phyloP scores from a whole-genome alignment of 106 monocot species.

The Phalaenopsis aphrodite region DNA sequence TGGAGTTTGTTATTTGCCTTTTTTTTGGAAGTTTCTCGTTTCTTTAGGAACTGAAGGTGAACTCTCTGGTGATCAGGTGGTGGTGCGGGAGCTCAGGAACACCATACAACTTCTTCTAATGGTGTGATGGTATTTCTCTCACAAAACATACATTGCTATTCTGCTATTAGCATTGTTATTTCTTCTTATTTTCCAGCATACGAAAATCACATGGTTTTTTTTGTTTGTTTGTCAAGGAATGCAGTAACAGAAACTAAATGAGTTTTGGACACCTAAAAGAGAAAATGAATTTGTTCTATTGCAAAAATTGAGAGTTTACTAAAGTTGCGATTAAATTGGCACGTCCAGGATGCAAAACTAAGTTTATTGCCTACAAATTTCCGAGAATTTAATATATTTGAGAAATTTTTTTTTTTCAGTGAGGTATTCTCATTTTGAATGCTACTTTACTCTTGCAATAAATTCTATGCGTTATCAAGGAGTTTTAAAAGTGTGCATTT shows the following conservation, averaged over 20 bases:
- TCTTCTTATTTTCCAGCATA: background rate
- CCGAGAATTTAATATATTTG: background rate
- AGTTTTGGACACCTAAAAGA: background rate
- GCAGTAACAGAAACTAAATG: background rate
- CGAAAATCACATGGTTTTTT: background rate
- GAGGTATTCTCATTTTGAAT: background rate
- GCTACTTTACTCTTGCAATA: background rate
- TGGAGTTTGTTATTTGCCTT: background rate
- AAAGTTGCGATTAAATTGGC: background rate
- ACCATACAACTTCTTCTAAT: background rate
- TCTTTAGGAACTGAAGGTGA: background rate
- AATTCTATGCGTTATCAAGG: background rate
- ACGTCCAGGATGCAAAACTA: background rate
- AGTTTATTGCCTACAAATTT: background rate
- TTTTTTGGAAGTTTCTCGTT: background rate
- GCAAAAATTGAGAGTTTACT: background rate
- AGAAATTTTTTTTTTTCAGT: background rate
- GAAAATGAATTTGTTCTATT: background rate
- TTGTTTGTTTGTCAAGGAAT: background rate
- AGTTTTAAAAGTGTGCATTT: background rate
- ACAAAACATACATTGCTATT: background rate
- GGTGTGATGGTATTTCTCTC: constrained; percentile 6
- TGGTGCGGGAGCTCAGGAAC: background rate
- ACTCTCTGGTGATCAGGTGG: background rate
- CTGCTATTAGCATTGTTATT: background rate